phyloP scores from a whole-genome alignment of 768 basidiomycete species.

The Piloderma croceum region DNA sequence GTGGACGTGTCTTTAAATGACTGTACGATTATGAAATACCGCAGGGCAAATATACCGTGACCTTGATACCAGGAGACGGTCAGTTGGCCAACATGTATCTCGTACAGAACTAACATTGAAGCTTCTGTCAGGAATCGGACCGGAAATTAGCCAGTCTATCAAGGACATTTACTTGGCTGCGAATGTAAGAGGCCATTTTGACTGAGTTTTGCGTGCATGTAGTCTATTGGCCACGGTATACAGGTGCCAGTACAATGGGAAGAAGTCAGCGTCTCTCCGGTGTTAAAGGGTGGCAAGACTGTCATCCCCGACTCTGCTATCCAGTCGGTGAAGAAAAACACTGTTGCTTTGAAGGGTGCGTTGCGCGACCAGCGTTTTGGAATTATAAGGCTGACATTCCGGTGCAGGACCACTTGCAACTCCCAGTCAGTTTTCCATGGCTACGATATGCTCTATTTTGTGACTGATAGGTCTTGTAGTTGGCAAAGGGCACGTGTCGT shows the following conservation, averaged over 20 bases:
- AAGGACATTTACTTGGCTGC: slow-evolving; percentile 91
- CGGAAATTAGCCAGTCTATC: slow-evolving; percentile 95
- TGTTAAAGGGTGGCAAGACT: slow-evolving; percentile 92
- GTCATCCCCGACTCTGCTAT: slow-evolving; percentile 93
- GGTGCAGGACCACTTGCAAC: slow-evolving; percentile 88
- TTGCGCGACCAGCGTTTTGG: too few relatives aligned
- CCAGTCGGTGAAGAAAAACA: slow-evolving; percentile 90
- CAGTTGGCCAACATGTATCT: slow-evolving; percentile 20
- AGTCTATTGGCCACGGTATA: neutral
- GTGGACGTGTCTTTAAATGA: neutral
- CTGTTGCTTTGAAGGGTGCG: slow-evolving; percentile 93
- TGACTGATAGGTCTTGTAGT: too few relatives aligned
- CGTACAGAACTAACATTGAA: slow-evolving; percentile 9
- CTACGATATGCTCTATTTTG: too few relatives aligned
- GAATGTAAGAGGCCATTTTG: slow-evolving; percentile 41
- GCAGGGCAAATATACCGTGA: slow-evolving; percentile 95
- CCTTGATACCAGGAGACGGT: slow-evolving; percentile 97
- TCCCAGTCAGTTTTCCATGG: slow-evolving; percentile 62
- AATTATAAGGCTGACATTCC: slow-evolving; percentile 4
- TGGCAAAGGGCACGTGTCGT: slow-evolving; percentile 97
- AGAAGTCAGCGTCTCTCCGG: slow-evolving; percentile 93
- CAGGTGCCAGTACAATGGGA: slow-evolving; percentile 99
- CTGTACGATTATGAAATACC: slow-evolving; percentile 5
- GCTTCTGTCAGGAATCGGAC: slow-evolving; percentile 81
- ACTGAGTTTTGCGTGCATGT: slow-evolving; percentile 10